phyloP scores from a whole-genome alignment of 352 stramenopile genomes.

The Globisporangium uncinulatum region DNA sequence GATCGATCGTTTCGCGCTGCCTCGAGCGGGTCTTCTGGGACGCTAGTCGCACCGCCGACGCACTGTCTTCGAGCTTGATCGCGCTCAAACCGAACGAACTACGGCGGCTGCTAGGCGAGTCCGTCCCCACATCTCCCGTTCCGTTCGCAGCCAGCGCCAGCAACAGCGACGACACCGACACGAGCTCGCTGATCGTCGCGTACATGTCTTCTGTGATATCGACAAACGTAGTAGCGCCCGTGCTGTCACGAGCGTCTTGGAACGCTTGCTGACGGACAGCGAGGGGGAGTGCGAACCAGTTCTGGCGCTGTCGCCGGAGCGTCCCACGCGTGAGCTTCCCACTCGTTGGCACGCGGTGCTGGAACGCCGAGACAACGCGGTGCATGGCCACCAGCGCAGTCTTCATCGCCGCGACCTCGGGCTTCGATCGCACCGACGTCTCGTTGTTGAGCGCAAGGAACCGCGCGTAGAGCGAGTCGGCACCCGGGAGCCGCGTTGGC shows the following conservation, averaged over 20 bases:
- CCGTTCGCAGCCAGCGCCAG: background rate
- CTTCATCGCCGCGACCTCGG: conserved; percentile 11
- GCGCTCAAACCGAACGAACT: background rate
- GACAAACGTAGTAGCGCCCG: conserved; percentile 2
- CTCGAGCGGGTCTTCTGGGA: background rate
- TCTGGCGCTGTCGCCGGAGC: conserved; percentile 9
- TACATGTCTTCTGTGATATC: conserved; percentile 13
- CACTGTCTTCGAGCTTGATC: background rate
- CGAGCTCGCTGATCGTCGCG: conserved; percentile 4
- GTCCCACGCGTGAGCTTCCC: conserved; percentile 11
- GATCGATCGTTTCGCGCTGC: conserved; percentile 6
- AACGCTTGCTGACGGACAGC: conserved; percentile 1
- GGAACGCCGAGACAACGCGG: conserved; percentile 5
- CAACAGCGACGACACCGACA: background rate
- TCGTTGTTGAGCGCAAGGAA: conserved; percentile 12
- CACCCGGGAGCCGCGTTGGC: conserved; percentile 5
- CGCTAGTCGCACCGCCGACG: background rate
- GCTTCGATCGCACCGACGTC: conserved; percentile 10
- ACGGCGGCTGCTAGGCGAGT: conserved; percentile 3
- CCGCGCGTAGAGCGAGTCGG: conserved; percentile 11
- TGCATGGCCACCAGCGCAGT: conserved; percentile 12
- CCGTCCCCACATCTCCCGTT: background rate
- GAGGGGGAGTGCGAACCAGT: conserved; percentile 7
- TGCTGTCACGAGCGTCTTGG: background rate
- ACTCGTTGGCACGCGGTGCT: background rate